Base-by-base conservation (phyloP, 23 red algal genomes). In the Gracilaria gracilis region DNA sequence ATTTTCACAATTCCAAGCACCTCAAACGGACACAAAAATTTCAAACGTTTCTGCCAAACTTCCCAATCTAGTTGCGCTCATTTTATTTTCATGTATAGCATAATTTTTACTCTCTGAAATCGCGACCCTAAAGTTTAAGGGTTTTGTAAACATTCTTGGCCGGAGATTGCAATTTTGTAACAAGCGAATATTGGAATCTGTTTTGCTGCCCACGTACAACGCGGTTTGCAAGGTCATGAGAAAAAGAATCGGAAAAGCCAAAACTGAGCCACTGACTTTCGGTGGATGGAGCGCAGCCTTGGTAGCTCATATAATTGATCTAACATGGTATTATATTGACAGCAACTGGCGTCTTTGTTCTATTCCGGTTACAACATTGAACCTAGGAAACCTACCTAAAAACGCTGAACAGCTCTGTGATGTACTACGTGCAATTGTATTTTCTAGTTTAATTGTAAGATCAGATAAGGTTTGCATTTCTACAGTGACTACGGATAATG, bases 261-360 rank as follows among this genome's bases (percentile, higher is more conserved):
- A 36, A 16, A 81, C 46, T 2, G 76, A 47, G 17, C 36, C 27
- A 21, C 12, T 81, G 27, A 57, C 76, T 4, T 29, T 81, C 12
- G 76, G 58, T 29, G 76, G 40, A 34, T 81, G 76, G 46, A 81
- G 76, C 24, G 76, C 76, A 21, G 46, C 76, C 0, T 47, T 81
- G 36, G 76, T 46, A 28, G 76, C 76, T 20, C 76, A 46, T 1
- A 81, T 81, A 1, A 47, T 79, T 46, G 42, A 11, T 46, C 5
- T 46, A 7, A 46, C 42, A 46, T 46, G 42, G 42, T 11, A 46
- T 46, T 46, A 46, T 11, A 46, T 46, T 7, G 42, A 46, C 42
- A 4, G 11, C 11, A 46, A 46, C 42, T 79, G n/a, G 32, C 42
- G 42, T 4, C 42, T 46, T 4, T 7, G 42, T 46, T 46, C 42